Conservation (phyloP, 139 green algal species). For the Nannochloris sp. region DNA sequence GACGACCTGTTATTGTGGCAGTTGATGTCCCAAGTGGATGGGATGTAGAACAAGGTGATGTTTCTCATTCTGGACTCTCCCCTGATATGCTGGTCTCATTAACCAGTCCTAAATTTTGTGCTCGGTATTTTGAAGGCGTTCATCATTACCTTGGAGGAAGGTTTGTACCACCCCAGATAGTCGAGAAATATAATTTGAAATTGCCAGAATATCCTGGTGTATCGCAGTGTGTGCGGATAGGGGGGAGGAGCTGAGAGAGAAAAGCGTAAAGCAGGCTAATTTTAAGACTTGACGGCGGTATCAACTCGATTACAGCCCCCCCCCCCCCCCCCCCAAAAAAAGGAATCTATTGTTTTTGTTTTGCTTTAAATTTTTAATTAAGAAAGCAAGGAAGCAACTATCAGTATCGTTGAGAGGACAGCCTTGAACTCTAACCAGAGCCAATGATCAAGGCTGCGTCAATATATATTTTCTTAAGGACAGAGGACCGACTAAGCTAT, state of each 20-base stretch:
- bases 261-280: neutral
- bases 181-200: constrained; percentile 59
- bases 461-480: no score
- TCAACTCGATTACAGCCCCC: no score
- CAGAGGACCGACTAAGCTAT: no score
- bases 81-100: constrained; percentile 90
- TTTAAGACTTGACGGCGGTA: no score
- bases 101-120: constrained; percentile 86
- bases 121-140: constrained; percentile 64
- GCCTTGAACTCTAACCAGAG: no score
- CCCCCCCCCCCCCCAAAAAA: no score
- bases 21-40: constrained; percentile 45
- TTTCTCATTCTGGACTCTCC: constrained; percentile 28
- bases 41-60: constrained; percentile 68
- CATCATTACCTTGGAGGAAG: constrained; percentile 91
- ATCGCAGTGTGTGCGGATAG: constrained; percentile 47
- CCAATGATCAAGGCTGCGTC: no score
- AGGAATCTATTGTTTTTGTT: constrained; percentile 1
- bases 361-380: neutral
- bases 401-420: no score
- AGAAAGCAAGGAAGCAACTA: neutral
- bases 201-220: constrained; percentile 74
- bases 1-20: constrained; percentile 32
- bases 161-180: constrained; percentile 69
- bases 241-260: constrained; percentile 46